A percentile compares a stretch with the other conserved stretches of the same genome.
Evolutionary conservation across 2,329 filamentous ascomycete genomes (phyloP).

Genomic region (Teratosphaeria destructans): DNA sequence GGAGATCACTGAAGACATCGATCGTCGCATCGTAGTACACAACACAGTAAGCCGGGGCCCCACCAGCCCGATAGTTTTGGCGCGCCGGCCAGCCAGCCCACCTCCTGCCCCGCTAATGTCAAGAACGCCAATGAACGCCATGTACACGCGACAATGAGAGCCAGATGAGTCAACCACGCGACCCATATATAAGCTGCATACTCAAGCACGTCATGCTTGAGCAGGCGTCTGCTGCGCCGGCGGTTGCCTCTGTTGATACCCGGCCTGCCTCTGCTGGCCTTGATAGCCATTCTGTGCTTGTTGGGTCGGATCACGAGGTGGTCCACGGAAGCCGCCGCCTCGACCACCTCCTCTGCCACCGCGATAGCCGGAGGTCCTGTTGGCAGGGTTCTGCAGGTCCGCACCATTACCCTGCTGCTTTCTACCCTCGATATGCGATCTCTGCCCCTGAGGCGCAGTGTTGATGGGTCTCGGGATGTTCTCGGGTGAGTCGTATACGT

Average conservation of each 20-base stretch:
- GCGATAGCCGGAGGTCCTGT: slow-evolving; percentile 22
- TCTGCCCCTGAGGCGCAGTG: slow-evolving; percentile 34
- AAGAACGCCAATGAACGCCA: slow-evolving; percentile 9
- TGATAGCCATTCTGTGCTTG: slow-evolving; percentile 21
- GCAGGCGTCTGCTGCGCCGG: slow-evolving; percentile 20
- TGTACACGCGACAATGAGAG: slow-evolving; percentile 1
- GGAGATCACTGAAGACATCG: slow-evolving; percentile 2
- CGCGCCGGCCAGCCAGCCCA: slow-evolving; percentile 13
- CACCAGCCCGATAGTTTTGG: slow-evolving; percentile 6
- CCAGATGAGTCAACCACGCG: slow-evolving; percentile 1
- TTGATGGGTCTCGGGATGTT: slow-evolving; percentile 77
- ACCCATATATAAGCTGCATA: slow-evolving; percentile 17
- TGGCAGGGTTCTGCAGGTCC: slow-evolving; percentile 25
- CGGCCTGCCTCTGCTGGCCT: slow-evolving; percentile 19
- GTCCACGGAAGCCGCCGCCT: slow-evolving; percentile 19
- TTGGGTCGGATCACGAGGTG: slow-evolving; percentile 20
- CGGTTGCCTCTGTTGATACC: slow-evolving; percentile 19
- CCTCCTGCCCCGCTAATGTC: neutral
- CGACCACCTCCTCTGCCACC: slow-evolving; percentile 18
- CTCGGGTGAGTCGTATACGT: slow-evolving; percentile 95
- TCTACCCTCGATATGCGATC: slow-evolving; percentile 14
- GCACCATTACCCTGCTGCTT: slow-evolving; percentile 25
- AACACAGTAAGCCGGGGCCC: neutral
- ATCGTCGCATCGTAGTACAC: slow-evolving; percentile 3
- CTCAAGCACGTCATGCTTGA: slow-evolving; percentile 8